phyloP scores from a whole-genome alignment of 768 basidiomycete genomes.

The Sutorius australiensis region DNA sequence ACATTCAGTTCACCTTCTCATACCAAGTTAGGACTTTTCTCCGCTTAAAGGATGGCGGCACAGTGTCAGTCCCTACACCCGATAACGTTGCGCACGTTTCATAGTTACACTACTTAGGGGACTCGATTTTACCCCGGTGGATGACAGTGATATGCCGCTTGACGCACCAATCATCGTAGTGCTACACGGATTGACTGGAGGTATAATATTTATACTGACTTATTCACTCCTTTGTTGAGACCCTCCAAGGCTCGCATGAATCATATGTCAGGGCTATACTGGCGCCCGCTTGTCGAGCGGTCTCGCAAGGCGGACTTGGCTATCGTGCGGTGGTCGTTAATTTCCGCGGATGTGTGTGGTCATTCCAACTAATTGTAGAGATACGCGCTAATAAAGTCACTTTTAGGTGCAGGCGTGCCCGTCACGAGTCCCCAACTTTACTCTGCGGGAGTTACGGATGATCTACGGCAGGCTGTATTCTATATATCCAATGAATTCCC shows the following conservation, averaged over 20 bases:
- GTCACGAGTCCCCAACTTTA: constrained; percentile 81
- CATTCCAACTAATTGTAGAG: constrained; percentile 1
- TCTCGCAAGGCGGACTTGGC: constrained; percentile 80
- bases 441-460: constrained; percentile 87
- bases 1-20: constrained; percentile 9
- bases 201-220: constrained; percentile 13
- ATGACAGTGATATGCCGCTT: constrained; percentile 17
- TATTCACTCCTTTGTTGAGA: constrained; percentile 1
- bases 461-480: constrained; percentile 76
- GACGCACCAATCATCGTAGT: constrained; percentile 33
- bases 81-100: background rate
- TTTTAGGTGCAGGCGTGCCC: constrained; percentile 76
- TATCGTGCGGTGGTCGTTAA: constrained; percentile 90
- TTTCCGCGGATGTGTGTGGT: constrained; percentile 80
- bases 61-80: constrained; percentile 25
- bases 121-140: constrained; percentile 32
- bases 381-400: constrained; percentile 12
- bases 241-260: constrained; percentile 73
- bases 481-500: constrained; percentile 74
- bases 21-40: constrained; percentile 22
- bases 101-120: constrained; percentile 19
- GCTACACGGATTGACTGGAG: constrained; percentile 32
- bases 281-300: constrained; percentile 63
- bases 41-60: constrained; percentile 31
- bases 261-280: constrained; percentile 84